phyloP scores from a whole-genome alignment of 2,329 filamentous ascomycete genomes.

The Pseudofabraea citricarpa region DNA sequence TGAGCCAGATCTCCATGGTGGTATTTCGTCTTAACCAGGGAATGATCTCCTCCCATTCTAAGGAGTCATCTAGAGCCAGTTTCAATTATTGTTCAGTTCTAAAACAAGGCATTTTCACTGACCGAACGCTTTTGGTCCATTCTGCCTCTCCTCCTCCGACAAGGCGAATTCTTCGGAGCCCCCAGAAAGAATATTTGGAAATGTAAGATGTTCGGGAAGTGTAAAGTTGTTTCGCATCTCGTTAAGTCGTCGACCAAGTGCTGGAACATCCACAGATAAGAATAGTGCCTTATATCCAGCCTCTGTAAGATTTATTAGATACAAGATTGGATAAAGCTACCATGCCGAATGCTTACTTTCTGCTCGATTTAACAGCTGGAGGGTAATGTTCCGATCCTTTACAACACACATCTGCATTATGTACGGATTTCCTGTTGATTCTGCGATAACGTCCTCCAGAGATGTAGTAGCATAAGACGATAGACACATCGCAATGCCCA shows the following conservation, averaged over 20 bases:
- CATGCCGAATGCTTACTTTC: background rate
- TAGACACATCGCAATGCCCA: slow-evolving; percentile 4
- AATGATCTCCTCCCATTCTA: slow-evolving; percentile 41
- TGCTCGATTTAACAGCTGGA: slow-evolving; percentile 4
- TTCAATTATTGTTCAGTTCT: background rate
- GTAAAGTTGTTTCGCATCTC: slow-evolving; percentile 3
- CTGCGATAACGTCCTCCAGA: slow-evolving; percentile 1
- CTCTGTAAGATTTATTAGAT: background rate
- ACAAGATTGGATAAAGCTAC: background rate
- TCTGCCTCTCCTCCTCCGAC: slow-evolving; percentile 3
- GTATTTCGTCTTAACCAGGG: slow-evolving; percentile 43
- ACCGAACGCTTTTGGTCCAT: slow-evolving; percentile 4
- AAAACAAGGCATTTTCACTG: background rate
- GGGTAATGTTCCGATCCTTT: slow-evolving; percentile 2
- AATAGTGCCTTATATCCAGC: slow-evolving; percentile 13
- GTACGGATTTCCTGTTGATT: slow-evolving; percentile 5
- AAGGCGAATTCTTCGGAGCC: slow-evolving; percentile 3
- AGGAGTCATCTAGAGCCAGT: background rate
- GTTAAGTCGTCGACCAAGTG: slow-evolving; percentile 2
- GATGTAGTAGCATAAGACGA: slow-evolving; percentile 5
- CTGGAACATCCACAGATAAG: slow-evolving; percentile 13
- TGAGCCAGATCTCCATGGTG: slow-evolving; percentile 41
- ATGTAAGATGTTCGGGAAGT: slow-evolving; percentile 2
- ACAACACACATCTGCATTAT: slow-evolving; percentile 6
- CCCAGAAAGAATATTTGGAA: slow-evolving; percentile 5